phyloP scores from a whole-genome alignment of 1,284 basidiomycete species.

The Cryptococcus neoformans region DNA sequence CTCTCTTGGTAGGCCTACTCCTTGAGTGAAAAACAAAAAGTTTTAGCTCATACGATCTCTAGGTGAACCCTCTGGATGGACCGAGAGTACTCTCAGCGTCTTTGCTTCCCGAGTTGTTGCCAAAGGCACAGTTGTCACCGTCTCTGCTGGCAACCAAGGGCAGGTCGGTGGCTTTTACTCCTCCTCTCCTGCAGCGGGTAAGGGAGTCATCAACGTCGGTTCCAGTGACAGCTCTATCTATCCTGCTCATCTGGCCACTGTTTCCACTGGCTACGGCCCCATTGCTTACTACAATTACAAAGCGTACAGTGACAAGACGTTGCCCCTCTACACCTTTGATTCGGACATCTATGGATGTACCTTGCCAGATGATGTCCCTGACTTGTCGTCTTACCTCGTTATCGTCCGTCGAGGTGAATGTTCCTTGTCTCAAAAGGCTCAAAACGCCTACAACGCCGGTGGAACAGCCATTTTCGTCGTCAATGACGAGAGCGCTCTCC shows the following conservation, averaged over 20 bases:
- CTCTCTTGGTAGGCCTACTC: slow-evolving; percentile 54
- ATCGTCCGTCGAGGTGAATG: slow-evolving; percentile 42
- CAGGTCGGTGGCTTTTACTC: slow-evolving; percentile 48
- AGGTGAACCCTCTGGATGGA: slow-evolving; percentile 59
- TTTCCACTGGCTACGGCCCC: slow-evolving; percentile 33
- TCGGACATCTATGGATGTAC: slow-evolving; percentile 43
- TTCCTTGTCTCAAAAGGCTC: slow-evolving; percentile 22
- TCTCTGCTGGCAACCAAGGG: slow-evolving; percentile 49
- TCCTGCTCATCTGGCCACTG: slow-evolving; percentile 34
- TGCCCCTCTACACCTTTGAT: slow-evolving; percentile 26
- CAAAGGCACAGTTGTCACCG: slow-evolving; percentile 55
- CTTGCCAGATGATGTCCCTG: slow-evolving; percentile 25
- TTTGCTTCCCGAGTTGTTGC: slow-evolving; percentile 58
- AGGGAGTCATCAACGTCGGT: slow-evolving; percentile 41
- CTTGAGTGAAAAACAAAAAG: not conserved
- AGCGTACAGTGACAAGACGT: slow-evolving; percentile 26
- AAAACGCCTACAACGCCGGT: slow-evolving; percentile 20
- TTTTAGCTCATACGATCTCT: slow-evolving; percentile 1
- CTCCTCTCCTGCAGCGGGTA: slow-evolving; percentile 45
- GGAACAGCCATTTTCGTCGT: slow-evolving; percentile 29
- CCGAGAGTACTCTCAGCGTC: slow-evolving; percentile 55
- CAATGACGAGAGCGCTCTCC: slow-evolving; percentile 18
- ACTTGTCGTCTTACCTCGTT: slow-evolving; percentile 34
- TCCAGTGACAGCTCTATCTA: slow-evolving; percentile 41
- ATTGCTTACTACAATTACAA: slow-evolving; percentile 38